A percentile compares a stretch with the other conserved stretches of the same genome.
Evolutionary conservation across 2,329 filamentous ascomycete genomes (phyloP).

Genomic region (Escovopsis sp.): DNA sequence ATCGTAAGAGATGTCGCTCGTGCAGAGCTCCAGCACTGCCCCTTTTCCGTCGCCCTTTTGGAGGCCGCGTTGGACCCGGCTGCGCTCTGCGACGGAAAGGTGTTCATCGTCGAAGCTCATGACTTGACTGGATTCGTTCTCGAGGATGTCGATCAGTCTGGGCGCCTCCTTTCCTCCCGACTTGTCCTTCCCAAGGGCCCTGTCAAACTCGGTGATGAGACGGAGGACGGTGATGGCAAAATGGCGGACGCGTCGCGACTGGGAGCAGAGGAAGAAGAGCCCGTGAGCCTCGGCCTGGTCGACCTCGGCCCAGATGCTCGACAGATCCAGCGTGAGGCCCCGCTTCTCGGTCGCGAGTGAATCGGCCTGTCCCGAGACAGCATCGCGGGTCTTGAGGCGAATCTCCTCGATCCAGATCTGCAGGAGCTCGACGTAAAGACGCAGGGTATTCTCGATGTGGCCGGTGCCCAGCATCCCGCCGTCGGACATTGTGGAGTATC

Average conservation of each 20-base stretch:
- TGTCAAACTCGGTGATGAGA: constrained; percentile 87
- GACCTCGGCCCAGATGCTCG: constrained; percentile 80
- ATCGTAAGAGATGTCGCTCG: constrained; percentile 89
- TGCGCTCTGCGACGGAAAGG: constrained; percentile 81
- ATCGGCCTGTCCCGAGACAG: constrained; percentile 49
- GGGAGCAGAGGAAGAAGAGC: constrained; percentile 92
- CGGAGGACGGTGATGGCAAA: constrained; percentile 88
- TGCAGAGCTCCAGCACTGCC: constrained; percentile 83
- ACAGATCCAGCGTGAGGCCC: constrained; percentile 67
- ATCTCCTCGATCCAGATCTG: constrained; percentile 98
- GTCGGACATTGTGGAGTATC: constrained; percentile 95
- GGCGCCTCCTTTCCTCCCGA: constrained; percentile 45
- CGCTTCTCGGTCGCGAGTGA: constrained; percentile 50
- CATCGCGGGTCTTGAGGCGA: constrained; percentile 66
- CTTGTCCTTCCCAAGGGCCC: constrained; percentile 58
- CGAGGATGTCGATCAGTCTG: constrained; percentile 80
- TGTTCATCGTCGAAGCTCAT: constrained; percentile 89
- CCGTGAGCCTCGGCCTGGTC: constrained; percentile 96
- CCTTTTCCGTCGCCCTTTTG: constrained; percentile 72
- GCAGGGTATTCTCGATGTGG: constrained; percentile 88
- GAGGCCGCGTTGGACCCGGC: constrained; percentile 78
- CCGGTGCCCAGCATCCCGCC: constrained; percentile 88
- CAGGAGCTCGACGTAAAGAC: constrained; percentile 82
- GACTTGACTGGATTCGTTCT: constrained; percentile 75
- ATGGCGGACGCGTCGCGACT: constrained; percentile 74